Percentiles rank a stretch among this genome's conserved stretches.
Evolutionary conservation across 768 basidiomycete genomes (phyloP).

Genomic region (Mycena belliarum): DNA sequence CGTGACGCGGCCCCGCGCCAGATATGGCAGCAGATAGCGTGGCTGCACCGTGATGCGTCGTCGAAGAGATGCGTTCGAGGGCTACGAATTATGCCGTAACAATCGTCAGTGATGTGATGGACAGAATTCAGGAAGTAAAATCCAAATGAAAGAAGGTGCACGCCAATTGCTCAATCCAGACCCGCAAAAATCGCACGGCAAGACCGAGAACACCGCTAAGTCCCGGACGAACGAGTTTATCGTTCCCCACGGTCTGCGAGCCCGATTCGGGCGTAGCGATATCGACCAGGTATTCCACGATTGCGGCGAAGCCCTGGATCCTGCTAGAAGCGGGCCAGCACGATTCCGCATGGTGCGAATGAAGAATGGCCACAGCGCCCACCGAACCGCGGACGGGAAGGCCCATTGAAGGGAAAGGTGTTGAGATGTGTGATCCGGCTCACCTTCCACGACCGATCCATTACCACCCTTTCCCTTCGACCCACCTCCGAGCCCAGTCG

Average conservation of each 20-base stretch:
- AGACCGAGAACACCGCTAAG: slow-evolving; percentile 17
- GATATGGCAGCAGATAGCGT: slow-evolving; percentile 42
- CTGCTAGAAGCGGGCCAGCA: slow-evolving; percentile 10
- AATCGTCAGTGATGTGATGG: slow-evolving; percentile 18
- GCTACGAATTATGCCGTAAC: slow-evolving; percentile 36
- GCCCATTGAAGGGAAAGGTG: slow-evolving; percentile 12
- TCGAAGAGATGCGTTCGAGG: slow-evolving; percentile 62
- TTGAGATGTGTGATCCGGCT: slow-evolving; percentile 24
- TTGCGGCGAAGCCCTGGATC: slow-evolving; percentile 3
- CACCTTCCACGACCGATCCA: slow-evolving; percentile 13
- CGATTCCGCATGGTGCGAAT: not conserved
- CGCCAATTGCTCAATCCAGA: slow-evolving; percentile 2
- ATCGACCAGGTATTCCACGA: slow-evolving; percentile 1
- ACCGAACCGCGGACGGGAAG: slow-evolving; percentile 15
- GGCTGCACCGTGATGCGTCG: slow-evolving; percentile 30
- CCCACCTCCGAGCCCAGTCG: slow-evolving; percentile 33
- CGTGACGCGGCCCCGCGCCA: slow-evolving; percentile 53
- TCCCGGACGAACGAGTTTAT: slow-evolving; percentile 14
- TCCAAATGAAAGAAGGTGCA: slow-evolving; percentile 18
- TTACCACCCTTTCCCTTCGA: slow-evolving; percentile 23
- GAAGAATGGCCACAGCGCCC: slow-evolving; percentile 17
- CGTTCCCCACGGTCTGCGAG: slow-evolving; percentile 6
- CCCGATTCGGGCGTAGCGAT: slow-evolving; percentile 16
- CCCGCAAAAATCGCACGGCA: slow-evolving; percentile 19
- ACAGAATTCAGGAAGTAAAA: slow-evolving; percentile 21